phyloP scores from a whole-genome alignment of 1,284 basidiomycete species.

The Puccinia coronata region DNA sequence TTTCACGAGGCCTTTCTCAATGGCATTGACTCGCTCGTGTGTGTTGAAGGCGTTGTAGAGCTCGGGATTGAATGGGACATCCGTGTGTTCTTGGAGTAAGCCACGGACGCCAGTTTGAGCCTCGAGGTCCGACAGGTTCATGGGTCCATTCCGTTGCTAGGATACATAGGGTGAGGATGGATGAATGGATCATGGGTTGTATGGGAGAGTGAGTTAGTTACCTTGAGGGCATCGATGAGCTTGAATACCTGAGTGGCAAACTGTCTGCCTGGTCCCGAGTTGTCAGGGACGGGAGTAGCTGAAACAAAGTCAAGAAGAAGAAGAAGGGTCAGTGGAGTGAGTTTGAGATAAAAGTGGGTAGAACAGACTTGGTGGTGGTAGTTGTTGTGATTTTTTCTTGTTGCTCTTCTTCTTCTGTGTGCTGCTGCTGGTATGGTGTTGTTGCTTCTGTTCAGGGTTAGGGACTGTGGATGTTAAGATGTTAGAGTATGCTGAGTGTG shows the following conservation, averaged over 20 bases:
- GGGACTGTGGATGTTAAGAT: too few relatives aligned
- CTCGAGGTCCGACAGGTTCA: conserved; percentile 47
- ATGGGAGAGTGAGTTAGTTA: neutral
- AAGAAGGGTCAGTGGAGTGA: neutral
- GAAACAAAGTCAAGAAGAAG: too few relatives aligned
- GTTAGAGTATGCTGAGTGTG: neutral
- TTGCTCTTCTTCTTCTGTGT: neutral
- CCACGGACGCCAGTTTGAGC: conserved; percentile 45
- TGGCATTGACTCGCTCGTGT: conserved; percentile 47
- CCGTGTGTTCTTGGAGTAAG: conserved; percentile 44
- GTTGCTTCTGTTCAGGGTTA: too few relatives aligned
- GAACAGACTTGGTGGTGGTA: neutral
- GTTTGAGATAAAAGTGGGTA: neutral
- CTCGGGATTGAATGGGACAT: conserved; percentile 44
- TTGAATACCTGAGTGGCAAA: conserved; percentile 49
- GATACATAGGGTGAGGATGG: neutral
- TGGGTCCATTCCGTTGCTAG: conserved; percentile 20
- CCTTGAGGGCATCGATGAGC: conserved; percentile 43
- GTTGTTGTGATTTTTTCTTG: neutral
- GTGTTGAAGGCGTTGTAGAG: conserved; percentile 44
- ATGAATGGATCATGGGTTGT: neutral
- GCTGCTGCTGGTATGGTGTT: neutral
- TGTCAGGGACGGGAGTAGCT: neutral
- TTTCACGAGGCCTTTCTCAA: conserved; percentile 34
- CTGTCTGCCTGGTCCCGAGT: conserved; percentile 30